phyloP scores from a whole-genome alignment of 305 asterid genomes.

The Withania somnifera region DNA sequence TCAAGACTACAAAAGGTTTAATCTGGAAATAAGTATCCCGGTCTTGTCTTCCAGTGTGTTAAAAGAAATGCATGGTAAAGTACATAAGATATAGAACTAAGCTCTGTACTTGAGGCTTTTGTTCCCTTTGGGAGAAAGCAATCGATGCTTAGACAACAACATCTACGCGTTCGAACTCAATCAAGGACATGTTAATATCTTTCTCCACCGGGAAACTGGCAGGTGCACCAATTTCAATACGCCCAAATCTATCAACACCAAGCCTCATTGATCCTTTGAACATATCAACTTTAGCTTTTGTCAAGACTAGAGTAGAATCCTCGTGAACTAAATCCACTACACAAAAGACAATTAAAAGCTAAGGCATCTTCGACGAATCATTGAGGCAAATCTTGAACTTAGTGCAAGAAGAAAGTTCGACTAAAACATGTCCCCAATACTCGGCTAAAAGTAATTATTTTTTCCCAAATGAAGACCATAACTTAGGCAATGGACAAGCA shows the following conservation, averaged over 20 bases:
- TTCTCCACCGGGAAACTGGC: constrained; percentile 43
- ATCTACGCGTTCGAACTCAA: constrained; percentile 58
- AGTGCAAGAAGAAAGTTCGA: background rate
- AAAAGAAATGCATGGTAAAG: background rate
- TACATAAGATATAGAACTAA: background rate
- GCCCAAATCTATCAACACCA: constrained; percentile 51
- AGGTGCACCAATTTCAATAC: constrained; percentile 40
- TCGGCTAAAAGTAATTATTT: background rate
- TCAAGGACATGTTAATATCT: constrained; percentile 47
- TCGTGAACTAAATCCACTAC: constrained; percentile 54
- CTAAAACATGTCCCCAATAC: background rate
- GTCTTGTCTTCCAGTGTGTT: background rate
- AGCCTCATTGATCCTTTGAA: constrained; percentile 74
- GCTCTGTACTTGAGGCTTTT: background rate
- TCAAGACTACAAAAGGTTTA: background rate
- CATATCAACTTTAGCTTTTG: constrained; percentile 58
- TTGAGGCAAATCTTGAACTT: background rate
- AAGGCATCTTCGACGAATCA: background rate
- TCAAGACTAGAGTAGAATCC: constrained; percentile 37
- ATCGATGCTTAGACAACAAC: constrained; percentile 31
- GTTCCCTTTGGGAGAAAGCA: background rate
- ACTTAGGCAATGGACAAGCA: background rate
- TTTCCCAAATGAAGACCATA: background rate
- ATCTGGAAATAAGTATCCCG: background rate
- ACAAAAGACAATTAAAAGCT: constrained; percentile 9